Evolutionary conservation across 495 filamentous ascomycete genomes (phyloP).

Genomic region (Penicillium mononematosum): DNA sequence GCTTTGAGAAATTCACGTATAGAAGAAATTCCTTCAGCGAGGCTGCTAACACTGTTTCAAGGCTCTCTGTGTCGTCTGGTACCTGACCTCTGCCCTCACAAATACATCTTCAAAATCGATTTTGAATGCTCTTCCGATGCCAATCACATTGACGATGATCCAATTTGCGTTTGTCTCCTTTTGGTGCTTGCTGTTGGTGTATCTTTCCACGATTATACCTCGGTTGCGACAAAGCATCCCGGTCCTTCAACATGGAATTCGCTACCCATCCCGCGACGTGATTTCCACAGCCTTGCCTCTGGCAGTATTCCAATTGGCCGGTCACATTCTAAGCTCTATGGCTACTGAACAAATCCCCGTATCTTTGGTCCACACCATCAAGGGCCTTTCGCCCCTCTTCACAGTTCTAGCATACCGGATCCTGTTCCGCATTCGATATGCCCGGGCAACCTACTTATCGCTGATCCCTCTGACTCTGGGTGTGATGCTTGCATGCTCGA

Average conservation of each 20-base stretch:
- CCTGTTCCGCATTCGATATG: slow-evolving; percentile 84
- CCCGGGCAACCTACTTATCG: slow-evolving; percentile 84
- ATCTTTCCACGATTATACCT: slow-evolving; percentile 68
- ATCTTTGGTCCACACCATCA: slow-evolving; percentile 96
- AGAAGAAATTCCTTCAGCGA: background rate
- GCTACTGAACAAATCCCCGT: slow-evolving; percentile 94
- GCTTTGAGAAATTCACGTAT: background rate
- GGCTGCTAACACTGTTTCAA: slow-evolving; percentile 36
- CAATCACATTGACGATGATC: slow-evolving; percentile 88
- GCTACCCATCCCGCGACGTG: slow-evolving; percentile 76
- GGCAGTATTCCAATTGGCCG: slow-evolving; percentile 87
- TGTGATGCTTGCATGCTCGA: slow-evolving; percentile 93
- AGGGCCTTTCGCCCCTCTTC: slow-evolving; percentile 96
- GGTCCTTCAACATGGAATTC: slow-evolving; percentile 77
- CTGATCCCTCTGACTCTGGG: slow-evolving; percentile 88
- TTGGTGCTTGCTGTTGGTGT: slow-evolving; percentile 80
- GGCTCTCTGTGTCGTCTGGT: slow-evolving; percentile 86
- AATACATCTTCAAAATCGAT: slow-evolving; percentile 98
- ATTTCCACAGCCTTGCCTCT: slow-evolving; percentile 85
- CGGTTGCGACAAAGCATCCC: slow-evolving; percentile 65
- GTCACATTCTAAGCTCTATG: slow-evolving; percentile 89
- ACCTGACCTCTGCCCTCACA: slow-evolving; percentile 87
- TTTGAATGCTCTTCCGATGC: slow-evolving; percentile 86
- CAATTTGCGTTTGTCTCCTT: slow-evolving; percentile 93
- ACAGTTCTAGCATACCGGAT: slow-evolving; percentile 92